Evolutionary conservation across 1,284 basidiomycete genomes (phyloP), one percentile per base, ranked within the genome.

Genomic region (Volvariella volvacea): DNA sequence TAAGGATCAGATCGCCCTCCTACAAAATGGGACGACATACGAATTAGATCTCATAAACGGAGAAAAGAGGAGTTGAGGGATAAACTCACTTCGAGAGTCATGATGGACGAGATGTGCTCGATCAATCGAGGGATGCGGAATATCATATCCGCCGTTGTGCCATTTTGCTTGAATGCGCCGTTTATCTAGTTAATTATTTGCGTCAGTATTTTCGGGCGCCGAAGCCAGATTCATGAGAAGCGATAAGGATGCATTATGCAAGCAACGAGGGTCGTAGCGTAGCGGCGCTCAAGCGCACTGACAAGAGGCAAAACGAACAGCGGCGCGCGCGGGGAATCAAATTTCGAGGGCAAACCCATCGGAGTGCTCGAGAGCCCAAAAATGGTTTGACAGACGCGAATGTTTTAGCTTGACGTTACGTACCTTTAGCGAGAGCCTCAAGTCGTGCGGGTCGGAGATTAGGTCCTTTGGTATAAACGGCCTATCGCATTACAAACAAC

Each of bases 101-200:
- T 98, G 64, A 99, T 96, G 14, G 88, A 87, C 2, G 92, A 94
- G 39, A 96, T 78, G 57, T 96, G 92, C 53, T 88, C 79, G 54
- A 99, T 88, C 44, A 99, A 74, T n/a, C 79, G 73, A 1, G 94
- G 92, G 37, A 99, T 91, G 38, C 74, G 74, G 71, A 95, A 95
- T 50, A 98, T 88, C 95, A 99, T 97, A 62, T 95, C 87, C 20
- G 68, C 63, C 1, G 94, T 94, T 28, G 75, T 79, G 3, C 92
- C 95, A 48, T 88, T 73, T 63, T 99, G 95, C 63, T 88, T 92
- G 48, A 80, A 67, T 31, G 74, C 63, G 39, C 83, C 91, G 56
- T 98, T 93, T 60, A 98, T 79, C 81, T 90, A 43, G 6, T 6
- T 6, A 28, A 6, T 12, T 12, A 28, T 28, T 28, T 12, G 6